These are phyloP conservation scores for Tetrapyrgos nigripes DNA, from an alignment of 1,284 basidiomycete genomes.

Conservation along the genomic window DNA sequence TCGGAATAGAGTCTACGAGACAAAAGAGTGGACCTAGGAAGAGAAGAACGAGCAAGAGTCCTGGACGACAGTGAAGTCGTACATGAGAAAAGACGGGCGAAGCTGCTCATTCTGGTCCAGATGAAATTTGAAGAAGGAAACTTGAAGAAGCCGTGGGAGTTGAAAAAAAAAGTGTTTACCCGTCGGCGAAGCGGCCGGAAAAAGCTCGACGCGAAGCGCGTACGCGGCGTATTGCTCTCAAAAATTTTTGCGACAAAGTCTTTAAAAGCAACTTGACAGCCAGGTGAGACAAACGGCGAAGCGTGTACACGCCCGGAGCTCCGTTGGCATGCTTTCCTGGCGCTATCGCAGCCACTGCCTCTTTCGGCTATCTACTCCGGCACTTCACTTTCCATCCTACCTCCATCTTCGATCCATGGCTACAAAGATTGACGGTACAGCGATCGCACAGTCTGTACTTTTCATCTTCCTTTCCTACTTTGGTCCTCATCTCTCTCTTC, in stretches of 20 bases:
- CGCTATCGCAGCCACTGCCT: not conserved
- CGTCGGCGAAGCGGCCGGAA: not conserved
- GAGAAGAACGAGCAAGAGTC: constrained; percentile 46
- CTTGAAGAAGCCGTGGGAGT: too few relatives aligned
- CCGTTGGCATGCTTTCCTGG: too few relatives aligned
- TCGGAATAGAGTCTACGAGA: constrained; percentile 55
- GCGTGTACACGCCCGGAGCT: too few relatives aligned
- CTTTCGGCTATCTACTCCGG: not conserved
- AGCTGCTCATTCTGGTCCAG: constrained; percentile 50
- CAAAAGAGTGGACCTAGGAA: constrained; percentile 20
- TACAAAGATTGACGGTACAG: constrained; percentile 85
- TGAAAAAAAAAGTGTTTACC: not conserved
- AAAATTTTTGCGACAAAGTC: constrained; percentile 2
- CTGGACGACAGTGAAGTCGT: constrained; percentile 59
- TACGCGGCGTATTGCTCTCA: too few relatives aligned
- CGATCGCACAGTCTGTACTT: constrained; percentile 80
- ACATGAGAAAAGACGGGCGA: constrained; percentile 57
- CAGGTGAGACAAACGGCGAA: too few relatives aligned
- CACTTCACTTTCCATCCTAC: constrained; percentile 38
- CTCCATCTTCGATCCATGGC: constrained; percentile 60
- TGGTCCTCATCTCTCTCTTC: constrained; percentile 10
- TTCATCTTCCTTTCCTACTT: constrained; percentile 16
- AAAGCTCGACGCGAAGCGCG: not conserved
- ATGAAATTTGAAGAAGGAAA: constrained; percentile 17
- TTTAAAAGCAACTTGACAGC: constrained; percentile 32